Conservation (phyloP, 352 stramenopile species). For the Nothophytophthora sp. region DNA sequence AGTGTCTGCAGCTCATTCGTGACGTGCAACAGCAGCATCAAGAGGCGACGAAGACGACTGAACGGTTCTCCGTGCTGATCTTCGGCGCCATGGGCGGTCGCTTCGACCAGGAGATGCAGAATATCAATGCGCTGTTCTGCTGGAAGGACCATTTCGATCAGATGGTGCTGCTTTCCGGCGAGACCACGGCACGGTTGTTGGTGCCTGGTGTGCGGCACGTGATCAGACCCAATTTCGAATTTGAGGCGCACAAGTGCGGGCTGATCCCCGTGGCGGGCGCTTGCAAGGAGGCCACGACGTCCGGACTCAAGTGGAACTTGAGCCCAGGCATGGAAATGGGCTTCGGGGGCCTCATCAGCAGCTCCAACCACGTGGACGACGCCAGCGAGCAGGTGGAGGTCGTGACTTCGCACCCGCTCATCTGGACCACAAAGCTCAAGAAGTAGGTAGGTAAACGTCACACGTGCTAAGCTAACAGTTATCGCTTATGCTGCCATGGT, state of each 20-base stretch:
- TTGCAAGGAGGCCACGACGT: slow-evolving; percentile 83
- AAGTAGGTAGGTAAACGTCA: slow-evolving; percentile 18
- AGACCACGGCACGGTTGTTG: slow-evolving; percentile 90
- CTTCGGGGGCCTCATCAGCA: slow-evolving; percentile 86
- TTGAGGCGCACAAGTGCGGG: slow-evolving; percentile 94
- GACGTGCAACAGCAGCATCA: slow-evolving; percentile 39
- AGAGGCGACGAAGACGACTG: slow-evolving; percentile 6
- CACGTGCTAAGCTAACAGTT: background rate
- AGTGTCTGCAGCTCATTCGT: slow-evolving; percentile 73
- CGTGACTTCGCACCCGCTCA: slow-evolving; percentile 71
- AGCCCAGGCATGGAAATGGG: slow-evolving; percentile 47
- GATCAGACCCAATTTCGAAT: slow-evolving; percentile 83
- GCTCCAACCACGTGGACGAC: slow-evolving; percentile 78
- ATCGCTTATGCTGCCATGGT: background rate
- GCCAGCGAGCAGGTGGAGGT: slow-evolving; percentile 54
- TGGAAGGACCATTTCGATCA: slow-evolving; percentile 83
- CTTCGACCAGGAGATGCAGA: slow-evolving; percentile 98
- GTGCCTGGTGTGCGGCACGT: slow-evolving; percentile 52
- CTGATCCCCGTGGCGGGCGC: slow-evolving; percentile 90
- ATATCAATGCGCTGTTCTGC: slow-evolving; percentile 91
- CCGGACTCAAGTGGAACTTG: slow-evolving; percentile 91
- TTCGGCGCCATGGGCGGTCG: slow-evolving; percentile 96
- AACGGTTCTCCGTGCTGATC: slow-evolving; percentile 79
- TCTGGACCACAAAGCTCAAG: slow-evolving; percentile 90
- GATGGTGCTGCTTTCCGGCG: slow-evolving; percentile 89